phyloP scores from a whole-genome alignment of 108 stramenopile species.

The Nitzschia palea region DNA sequence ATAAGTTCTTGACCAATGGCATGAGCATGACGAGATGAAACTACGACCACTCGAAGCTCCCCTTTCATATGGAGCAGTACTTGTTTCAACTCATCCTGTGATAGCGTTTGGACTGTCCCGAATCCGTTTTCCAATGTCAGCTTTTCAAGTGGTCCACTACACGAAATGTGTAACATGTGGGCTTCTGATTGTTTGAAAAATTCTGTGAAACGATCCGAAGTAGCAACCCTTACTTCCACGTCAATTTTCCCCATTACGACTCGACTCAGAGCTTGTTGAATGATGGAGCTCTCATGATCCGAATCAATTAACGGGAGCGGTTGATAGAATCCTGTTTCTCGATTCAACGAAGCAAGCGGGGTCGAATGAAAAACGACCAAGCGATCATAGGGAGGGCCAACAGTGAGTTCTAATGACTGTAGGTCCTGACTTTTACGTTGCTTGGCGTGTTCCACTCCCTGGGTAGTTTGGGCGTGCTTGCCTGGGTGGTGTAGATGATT shows the following conservation, averaged over 20 bases:
- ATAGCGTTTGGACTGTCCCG: constrained; percentile 48
- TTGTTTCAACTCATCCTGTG: constrained; percentile 25
- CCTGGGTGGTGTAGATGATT: neutral
- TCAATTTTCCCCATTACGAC: constrained; percentile 13
- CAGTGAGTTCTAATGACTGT: neutral
- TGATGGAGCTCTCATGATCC: constrained; percentile 2
- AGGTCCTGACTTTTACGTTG: neutral
- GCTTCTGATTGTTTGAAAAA: constrained; percentile 22
- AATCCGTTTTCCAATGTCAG: constrained; percentile 61
- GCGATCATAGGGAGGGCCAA: constrained; percentile 9
- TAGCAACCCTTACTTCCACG: constrained; percentile 47
- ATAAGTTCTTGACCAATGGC: constrained; percentile 69
- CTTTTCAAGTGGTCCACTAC: constrained; percentile 48
- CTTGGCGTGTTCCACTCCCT: neutral
- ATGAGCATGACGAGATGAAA: constrained; percentile 73
- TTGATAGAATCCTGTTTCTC: neutral
- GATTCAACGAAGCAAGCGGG: constrained; percentile 22
- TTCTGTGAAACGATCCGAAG: constrained; percentile 39
- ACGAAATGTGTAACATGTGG: constrained; percentile 50
- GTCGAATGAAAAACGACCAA: constrained; percentile 24
- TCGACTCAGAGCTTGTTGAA: neutral
- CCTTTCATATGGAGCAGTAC: constrained; percentile 14
- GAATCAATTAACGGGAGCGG: constrained; percentile 12
- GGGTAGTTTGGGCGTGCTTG: neutral
- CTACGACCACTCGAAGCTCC: constrained; percentile 67